Conservation (phyloP, 2,329 filamentous ascomycete genomes). For the Aspergillus fijiensis region DNA sequence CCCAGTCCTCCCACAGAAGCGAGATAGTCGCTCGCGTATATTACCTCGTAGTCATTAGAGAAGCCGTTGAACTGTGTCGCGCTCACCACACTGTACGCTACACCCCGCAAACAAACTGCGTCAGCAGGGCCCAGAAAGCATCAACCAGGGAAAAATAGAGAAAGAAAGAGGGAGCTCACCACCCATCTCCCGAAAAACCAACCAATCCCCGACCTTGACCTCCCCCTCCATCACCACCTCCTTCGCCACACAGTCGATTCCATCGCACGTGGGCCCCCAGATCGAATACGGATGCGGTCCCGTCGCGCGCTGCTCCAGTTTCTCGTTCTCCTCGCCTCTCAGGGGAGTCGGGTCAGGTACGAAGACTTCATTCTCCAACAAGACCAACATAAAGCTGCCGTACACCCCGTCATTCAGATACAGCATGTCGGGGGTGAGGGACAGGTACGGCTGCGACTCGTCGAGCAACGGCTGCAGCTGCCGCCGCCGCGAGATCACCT, state of each 20-base stretch:
- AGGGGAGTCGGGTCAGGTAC: not conserved
- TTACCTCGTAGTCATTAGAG: conserved; percentile 9
- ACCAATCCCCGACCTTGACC: conserved; percentile 27
- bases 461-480: conserved; percentile 7
- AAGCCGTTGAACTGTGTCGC: conserved; percentile 30
- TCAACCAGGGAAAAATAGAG: too few relatives aligned
- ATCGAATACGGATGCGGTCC: conserved; percentile 25
- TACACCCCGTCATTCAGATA: conserved; percentile 32
- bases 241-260: conserved; percentile 24
- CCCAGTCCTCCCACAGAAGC: too few relatives aligned
- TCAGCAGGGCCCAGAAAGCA: too few relatives aligned
- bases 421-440: conserved; percentile 22
- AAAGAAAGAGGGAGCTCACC: conserved; percentile 16
- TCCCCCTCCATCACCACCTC: conserved; percentile 16
- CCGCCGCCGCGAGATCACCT: conserved; percentile 23
- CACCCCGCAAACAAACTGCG: too few relatives aligned
- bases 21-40: conserved; percentile 12
- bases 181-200: conserved; percentile 30
- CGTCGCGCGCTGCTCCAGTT: not conserved
- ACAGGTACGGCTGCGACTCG: not conserved
- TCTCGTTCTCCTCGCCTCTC: not conserved
- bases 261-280: conserved; percentile 33
- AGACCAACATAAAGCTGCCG: conserved; percentile 16
- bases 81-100: conserved; percentile 21
- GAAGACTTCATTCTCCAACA: not conserved